Evolutionary conservation across 306 rosid genomes (phyloP), one percentile per base, ranked within the genome.

Genomic region (Pachyrhizus erosus): DNA sequence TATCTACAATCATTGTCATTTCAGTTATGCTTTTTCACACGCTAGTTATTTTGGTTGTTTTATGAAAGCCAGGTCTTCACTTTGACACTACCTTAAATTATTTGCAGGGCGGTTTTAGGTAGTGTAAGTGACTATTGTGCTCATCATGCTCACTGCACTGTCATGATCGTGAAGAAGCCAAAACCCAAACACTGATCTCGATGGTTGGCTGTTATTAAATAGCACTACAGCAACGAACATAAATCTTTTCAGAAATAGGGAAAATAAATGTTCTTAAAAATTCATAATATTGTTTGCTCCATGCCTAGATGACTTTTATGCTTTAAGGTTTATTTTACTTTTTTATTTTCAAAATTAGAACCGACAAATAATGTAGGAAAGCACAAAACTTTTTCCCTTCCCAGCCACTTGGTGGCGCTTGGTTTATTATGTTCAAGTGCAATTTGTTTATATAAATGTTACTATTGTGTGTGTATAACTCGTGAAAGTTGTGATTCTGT

Each of bases 81-180:
- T 52, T 74, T 68, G 66, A 81, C 34, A 39, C 37, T 18, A 9
- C 5, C 20, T 71, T n/a, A n/a, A n/a, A n/a, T 5, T 76, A 13
- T 69, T 54, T 82, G 91, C 97, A 89, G 98, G 89, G 96, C 92
- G 18, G 87, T 91, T 37, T 78, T 94, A 9, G 96, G 94, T 1
- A 92, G 97, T 72, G 94, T 92, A 18, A 94, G 98, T 87, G 98
- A 92, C 84, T 91, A 91, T 9, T 94, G 97, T 86, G 84, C 92
- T 45, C 94, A 89, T 82, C 93, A 91, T 78, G 98, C 97, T 76
- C 89, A 84, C 80, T 91, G 94, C 90, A 82, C 89, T 4, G 89
- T 94, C 73, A 90, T 90, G 90, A 90, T 92, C 7, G 96, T 94
- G 86, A 92, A 92, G 93, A 90, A 39, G 89, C 98, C 98, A n/a